These are phyloP conservation scores for Leccinum longicurvipes DNA, from an alignment of 768 basidiomycete genomes.

Conservation along the genomic window DNA sequence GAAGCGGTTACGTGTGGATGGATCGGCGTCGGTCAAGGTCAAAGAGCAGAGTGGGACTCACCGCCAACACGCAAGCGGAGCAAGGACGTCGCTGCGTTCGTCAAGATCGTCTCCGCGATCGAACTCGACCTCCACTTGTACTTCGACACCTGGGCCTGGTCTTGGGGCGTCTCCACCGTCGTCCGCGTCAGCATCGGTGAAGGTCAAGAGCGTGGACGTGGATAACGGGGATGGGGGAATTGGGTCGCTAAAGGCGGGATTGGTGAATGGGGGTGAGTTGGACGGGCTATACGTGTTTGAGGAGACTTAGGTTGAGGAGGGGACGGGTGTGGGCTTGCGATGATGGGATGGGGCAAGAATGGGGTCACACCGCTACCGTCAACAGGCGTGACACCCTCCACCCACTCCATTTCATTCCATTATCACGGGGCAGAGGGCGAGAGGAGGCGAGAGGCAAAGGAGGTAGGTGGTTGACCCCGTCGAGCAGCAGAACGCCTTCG, in stretches of 20 bases:
- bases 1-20: constrained; percentile 30
- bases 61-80: not conserved
- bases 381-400: not conserved
- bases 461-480: not conserved
- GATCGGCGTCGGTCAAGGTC: constrained; percentile 10
- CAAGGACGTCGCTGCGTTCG: not conserved
- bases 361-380: not conserved
- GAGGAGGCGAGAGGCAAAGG: not conserved
- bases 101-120: constrained; percentile 10
- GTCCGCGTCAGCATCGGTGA: constrained; percentile 24
- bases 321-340: not conserved
- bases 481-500: not conserved
- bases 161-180: constrained; percentile 1
- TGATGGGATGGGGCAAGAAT: not conserved
- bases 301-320: constrained; percentile 8
- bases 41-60: not conserved
- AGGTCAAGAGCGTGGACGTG: constrained; percentile 15
- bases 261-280: constrained; percentile 31
- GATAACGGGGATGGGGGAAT: constrained; percentile 14
- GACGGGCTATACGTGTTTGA: constrained; percentile 33
- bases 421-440: not conserved
- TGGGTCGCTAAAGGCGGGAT: constrained; percentile 23
- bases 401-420: not conserved
- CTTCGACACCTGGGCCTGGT: constrained; percentile 6
- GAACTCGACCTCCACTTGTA: not conserved